Conservation (phyloP, 83 land plant genomes). For the Thuja plicata region DNA sequence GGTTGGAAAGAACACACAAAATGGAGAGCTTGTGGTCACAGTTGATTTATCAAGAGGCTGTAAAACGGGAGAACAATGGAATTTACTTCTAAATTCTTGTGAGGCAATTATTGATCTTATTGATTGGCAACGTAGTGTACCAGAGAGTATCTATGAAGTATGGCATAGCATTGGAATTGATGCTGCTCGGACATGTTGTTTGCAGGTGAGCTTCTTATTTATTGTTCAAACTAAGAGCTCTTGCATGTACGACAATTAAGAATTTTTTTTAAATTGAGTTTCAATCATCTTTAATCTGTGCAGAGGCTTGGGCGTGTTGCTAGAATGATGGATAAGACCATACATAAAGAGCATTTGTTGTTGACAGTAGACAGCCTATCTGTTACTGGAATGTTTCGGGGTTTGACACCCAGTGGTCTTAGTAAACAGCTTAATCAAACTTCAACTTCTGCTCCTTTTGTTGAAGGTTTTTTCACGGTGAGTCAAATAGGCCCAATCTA, state of each 20-base stretch:
- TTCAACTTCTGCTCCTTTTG: constrained; percentile 41
- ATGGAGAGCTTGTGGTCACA: constrained; percentile 47
- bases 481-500: constrained; percentile 21
- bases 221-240: background rate
- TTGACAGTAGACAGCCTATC: constrained; percentile 46
- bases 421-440: constrained; percentile 31
- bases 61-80: constrained; percentile 36
- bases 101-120: constrained; percentile 46
- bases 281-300: background rate
- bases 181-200: constrained; percentile 42
- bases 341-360: constrained; percentile 43
- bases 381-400: constrained; percentile 58
- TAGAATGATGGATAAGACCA: constrained; percentile 37
- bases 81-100: constrained; percentile 29
- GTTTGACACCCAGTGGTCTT: constrained; percentile 49
- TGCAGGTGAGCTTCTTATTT: constrained; percentile 26
- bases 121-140: constrained; percentile 71
- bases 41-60: constrained; percentile 35
- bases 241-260: background rate
- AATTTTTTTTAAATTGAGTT: background rate
- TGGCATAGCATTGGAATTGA: constrained; percentile 45
- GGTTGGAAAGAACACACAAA: background rate
- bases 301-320: constrained; percentile 47
- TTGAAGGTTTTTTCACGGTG: constrained; percentile 57
- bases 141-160: constrained; percentile 32